These are phyloP conservation scores for Angophora floribunda DNA, from an alignment of 345 rosid genomes.

Conservation along the genomic window DNA sequence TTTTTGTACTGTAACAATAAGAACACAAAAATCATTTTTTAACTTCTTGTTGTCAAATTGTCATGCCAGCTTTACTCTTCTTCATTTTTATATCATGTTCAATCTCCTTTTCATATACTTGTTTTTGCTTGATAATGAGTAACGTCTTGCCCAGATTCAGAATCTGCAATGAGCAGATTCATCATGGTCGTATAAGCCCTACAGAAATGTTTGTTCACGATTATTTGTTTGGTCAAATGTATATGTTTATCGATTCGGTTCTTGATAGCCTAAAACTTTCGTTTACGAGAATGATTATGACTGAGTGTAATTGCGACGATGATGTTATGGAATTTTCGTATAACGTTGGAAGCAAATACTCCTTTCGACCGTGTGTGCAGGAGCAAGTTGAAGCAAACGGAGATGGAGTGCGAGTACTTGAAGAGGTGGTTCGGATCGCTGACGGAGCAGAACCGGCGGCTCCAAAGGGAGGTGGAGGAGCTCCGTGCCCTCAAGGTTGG, in stretches of 20 bases:
- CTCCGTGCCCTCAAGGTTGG: slow-evolving; percentile 76
- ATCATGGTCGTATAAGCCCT: not conserved
- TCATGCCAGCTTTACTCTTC: not conserved
- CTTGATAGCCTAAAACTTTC: not conserved
- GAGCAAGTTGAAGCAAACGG: slow-evolving; percentile 96
- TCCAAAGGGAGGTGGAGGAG: slow-evolving; percentile 89
- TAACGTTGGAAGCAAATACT: not conserved
- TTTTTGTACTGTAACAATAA: not conserved
- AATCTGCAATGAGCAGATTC: not conserved
- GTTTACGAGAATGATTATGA: not conserved
- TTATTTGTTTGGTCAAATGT: not conserved
- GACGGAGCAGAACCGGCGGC: slow-evolving; percentile 87
- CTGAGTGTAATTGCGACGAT: not conserved
- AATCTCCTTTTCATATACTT: not conserved
- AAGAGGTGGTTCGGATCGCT: slow-evolving; percentile 91
- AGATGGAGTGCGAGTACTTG: slow-evolving; percentile 87
- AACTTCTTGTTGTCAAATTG: not conserved
- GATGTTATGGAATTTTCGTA: not conserved
- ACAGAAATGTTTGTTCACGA: not conserved
- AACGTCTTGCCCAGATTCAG: not conserved
- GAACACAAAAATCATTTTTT: not conserved
- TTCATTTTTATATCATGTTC: not conserved
- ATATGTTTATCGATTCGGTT: not conserved
- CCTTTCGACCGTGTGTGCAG: slow-evolving; percentile 7
- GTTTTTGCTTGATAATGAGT: not conserved